Evolutionary conservation across 495 filamentous ascomycete genomes (phyloP), one percentile per base, ranked within the genome.

Genomic region (Polyplosphaeria fusca): DNA sequence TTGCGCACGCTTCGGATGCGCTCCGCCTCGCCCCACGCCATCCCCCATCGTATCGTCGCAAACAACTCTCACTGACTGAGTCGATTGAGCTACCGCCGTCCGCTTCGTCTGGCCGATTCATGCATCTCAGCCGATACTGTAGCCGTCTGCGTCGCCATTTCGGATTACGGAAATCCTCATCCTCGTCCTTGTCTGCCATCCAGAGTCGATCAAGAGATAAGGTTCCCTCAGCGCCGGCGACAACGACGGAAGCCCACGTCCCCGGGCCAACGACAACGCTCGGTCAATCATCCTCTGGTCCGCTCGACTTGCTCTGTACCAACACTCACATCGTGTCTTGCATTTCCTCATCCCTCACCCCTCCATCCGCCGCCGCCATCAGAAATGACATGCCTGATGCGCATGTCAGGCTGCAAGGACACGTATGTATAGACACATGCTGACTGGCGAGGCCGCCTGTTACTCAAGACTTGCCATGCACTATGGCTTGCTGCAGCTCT

Each of bases 1-100:
- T 42, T 38, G 55, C 43, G 45, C 27, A 47, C 47, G 26, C 55
- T 52, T 59, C 55, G 55, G 55, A 59, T 59, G 55, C 30, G 24
- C 55, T 46, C 55, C 47, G 47, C 48, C 41, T 40, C 22, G 23
- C 55, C 55, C 41, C 55, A 59, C n/a, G n/a, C n/a, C n/a, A n/a
- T n/a, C n/a, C n/a, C n/a, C n/a, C n/a, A n/a, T n/a, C n/a, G n/a
- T n/a, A n/a, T n/a, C n/a, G n/a, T n/a, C n/a, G n/a, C n/a, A n/a
- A n/a, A n/a, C n/a, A n/a, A n/a, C n/a, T n/a, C n/a, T 14, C 5
- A 32, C 13, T 13, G n/a, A 23, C 47, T 38, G 30, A 28, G 26
- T 13, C 47, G 3, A 25, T 40, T 7, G 7, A 19, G 50, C 20
- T 44, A 22, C 24, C 25, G 20, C 39, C 19, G 14, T 9, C 27